Conservation (phyloP, 164 flowering plant species). For the Chimonanthus praecox region DNA sequence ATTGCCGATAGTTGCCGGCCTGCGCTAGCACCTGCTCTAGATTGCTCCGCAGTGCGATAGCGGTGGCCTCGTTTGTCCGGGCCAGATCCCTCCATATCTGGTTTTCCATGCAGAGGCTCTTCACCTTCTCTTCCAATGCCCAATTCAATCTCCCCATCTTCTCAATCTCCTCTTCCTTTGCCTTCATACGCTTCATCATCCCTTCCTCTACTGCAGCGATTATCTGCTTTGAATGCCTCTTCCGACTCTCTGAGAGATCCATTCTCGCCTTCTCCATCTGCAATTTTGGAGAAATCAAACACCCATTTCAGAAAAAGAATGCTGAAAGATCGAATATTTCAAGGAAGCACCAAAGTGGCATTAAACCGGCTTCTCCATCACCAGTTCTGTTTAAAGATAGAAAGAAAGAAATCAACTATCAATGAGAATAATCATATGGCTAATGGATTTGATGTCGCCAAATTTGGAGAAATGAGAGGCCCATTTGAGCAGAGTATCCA, state of each 20-base stretch:
- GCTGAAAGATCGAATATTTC: not conserved
- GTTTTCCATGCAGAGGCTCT: conserved; percentile 49
- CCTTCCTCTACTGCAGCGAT: conserved; percentile 39
- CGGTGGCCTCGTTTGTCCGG: conserved; percentile 69
- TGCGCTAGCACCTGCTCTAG: conserved; percentile 56
- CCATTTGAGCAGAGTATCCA: not conserved
- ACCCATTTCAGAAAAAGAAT: not conserved
- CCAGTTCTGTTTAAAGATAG: no score
- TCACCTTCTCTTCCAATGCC: conserved; percentile 52
- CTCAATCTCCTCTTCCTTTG: conserved; percentile 62
- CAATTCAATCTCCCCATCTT: conserved; percentile 51
- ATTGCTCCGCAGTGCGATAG: conserved; percentile 47
- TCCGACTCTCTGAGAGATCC: conserved; percentile 46
- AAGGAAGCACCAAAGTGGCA: not conserved
- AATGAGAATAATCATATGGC: no score
- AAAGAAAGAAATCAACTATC: no score
- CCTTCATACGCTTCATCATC: conserved; percentile 37
- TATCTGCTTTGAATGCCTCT: conserved; percentile 37
- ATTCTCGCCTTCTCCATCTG: conserved; percentile 60
- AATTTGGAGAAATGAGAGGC: not conserved
- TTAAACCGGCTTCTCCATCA: not conserved
- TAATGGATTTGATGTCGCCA: not conserved
- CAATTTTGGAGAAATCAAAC: not conserved
- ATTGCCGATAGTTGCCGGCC: conserved; percentile 20
- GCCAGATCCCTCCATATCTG: conserved; percentile 77